Conservation (phyloP, 2,329 filamentous ascomycete genomes). For the Pestalotiopsis sp. region DNA sequence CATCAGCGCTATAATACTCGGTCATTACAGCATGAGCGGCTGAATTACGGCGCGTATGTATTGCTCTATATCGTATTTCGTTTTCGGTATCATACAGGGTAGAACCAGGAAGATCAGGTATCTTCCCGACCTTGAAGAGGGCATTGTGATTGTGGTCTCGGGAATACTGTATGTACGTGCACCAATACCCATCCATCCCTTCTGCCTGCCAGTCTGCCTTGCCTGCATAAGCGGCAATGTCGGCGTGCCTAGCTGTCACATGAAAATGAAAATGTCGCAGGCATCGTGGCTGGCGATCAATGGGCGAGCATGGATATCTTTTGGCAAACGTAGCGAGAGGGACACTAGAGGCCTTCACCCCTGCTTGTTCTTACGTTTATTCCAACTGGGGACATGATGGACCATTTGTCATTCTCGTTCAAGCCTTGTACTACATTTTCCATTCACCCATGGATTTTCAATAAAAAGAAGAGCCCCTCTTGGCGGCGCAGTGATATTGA, state of each 20-base stretch:
- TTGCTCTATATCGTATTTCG: not conserved
- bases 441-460: too few relatives aligned
- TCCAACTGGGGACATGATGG: not conserved
- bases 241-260: not conserved
- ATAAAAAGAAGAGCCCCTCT: too few relatives aligned
- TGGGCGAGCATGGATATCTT: not conserved
- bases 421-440: too few relatives aligned
- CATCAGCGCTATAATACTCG: not conserved
- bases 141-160: not conserved
- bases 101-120: not conserved
- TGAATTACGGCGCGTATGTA: not conserved
- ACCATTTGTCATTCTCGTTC: too few relatives aligned
- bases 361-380: not conserved
- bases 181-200: too few relatives aligned
- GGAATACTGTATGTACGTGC: too few relatives aligned
- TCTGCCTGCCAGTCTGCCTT: not conserved
- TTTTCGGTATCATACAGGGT: not conserved
- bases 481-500: not conserved
- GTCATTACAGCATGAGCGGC: not conserved
- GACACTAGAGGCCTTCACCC: not conserved
- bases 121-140: not conserved
- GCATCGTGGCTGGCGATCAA: not conserved
- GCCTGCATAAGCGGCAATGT: not conserved
- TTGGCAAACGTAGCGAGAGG: not conserved
- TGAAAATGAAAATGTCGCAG: not conserved